phyloP scores from a whole-genome alignment of 495 filamentous ascomycete species.

The Penicillium daleae region DNA sequence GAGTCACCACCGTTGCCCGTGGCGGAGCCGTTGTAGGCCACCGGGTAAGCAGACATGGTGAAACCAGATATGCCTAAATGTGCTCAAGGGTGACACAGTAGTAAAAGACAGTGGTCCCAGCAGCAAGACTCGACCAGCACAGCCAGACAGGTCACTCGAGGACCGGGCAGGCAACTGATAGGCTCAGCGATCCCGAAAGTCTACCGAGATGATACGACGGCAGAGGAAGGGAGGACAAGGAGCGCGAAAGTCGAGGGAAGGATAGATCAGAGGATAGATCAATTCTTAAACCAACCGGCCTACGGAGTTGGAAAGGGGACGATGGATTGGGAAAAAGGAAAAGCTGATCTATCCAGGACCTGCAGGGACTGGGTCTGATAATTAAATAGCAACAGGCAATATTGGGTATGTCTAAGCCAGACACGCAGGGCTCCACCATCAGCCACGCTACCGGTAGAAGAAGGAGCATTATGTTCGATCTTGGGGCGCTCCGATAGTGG shows the following conservation, averaged over 20 bases:
- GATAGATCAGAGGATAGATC: not conserved
- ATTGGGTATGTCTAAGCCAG: constrained; percentile 1
- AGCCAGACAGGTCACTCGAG: not conserved
- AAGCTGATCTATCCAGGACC: constrained; percentile 30
- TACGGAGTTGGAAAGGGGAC: constrained; percentile 7
- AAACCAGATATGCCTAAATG: constrained; percentile 12
- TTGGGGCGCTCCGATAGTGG: constrained; percentile 26
- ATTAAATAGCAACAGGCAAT: constrained; percentile 30
- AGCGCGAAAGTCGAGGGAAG: not conserved
- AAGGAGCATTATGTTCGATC: constrained; percentile 16
- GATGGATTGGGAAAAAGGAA: constrained; percentile 13
- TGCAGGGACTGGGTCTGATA: constrained; percentile 29
- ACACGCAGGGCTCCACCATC: constrained; percentile 24
- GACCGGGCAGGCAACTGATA: not conserved
- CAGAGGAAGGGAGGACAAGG: too few relatives aligned
- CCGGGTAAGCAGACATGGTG: constrained; percentile 43
- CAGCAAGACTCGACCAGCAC: not conserved
- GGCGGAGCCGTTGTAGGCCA: constrained; percentile 66
- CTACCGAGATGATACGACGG: not conserved
- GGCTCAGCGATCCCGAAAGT: not conserved
- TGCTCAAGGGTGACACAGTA: constrained; percentile 5
- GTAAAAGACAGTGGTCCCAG: not conserved
- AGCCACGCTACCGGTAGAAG: constrained; percentile 25
- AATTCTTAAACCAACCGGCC: constrained; percentile 8
- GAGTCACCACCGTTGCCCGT: constrained; percentile 73